Base-by-base conservation (phyloP, 2,329 filamentous ascomycete species). In the Claviceps sorghi region DNA sequence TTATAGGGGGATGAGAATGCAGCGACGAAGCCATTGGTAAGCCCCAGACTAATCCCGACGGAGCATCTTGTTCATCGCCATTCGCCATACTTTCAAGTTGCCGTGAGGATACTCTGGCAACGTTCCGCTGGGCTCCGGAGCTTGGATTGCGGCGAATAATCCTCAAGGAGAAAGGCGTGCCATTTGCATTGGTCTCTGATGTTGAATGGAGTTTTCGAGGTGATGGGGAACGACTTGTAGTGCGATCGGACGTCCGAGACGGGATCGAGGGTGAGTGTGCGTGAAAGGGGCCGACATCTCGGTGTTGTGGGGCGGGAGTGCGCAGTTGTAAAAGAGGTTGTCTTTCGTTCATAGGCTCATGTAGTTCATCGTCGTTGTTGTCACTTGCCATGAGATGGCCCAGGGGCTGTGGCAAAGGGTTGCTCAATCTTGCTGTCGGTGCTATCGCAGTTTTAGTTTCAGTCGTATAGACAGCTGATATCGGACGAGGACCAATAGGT, bases 131-230 rank as follows among this genome's bases (percentile, higher is more conserved):
- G 52, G 73, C 74, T 8, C 80, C 80, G 9, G 82, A 79, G 22
- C 76, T 72, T 1, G 83, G 83, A 62, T 89, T 83, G 57, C 85
- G 78, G n/a, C 86, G 81, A 59, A 89, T 88, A 15, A 90, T 65
- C 0, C 80, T 83, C 15, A 82, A 67, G 2, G 72, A 74, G 56
- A 79, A 80, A 0, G 76, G 72, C 0, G 67, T 64, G 47, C 52
- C 52, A 29, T n/a, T 40, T 22, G 69, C 64, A 49, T 67, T 64
- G 7, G 64, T 64, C 7, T 64, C 58, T 22, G 54, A 52, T 13
- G 48, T 11, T 7, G 60, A 58, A 38, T 58, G 63, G 47, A 57
- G 61, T 50, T 68, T 70, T 26, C 56, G 61, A 2, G 70, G 71
- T 1, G 70, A 72, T 0, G 66, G 64, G 0, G 70, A 69, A n/a